Evolutionary conservation across 495 filamentous ascomycete genomes (phyloP).

Genomic region (Tuber brumale): DNA sequence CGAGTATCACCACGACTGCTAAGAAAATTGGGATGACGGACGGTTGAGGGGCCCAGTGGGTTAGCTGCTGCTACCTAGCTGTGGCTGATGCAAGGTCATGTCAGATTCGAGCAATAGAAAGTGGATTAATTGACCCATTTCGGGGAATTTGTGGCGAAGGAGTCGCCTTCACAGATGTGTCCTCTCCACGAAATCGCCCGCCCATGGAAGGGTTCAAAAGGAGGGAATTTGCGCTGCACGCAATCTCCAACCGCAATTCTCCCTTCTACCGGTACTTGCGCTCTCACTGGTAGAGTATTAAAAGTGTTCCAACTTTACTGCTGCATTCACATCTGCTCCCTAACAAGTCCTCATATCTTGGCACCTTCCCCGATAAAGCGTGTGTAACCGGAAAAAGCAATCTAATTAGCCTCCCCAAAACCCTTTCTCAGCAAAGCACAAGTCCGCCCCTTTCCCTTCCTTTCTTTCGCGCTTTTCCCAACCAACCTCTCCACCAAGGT

Average conservation of each 20-base stretch:
- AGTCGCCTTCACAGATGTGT: background rate
- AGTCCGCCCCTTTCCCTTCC: conserved; percentile 30
- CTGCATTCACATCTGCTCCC: background rate
- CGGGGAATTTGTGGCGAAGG: background rate
- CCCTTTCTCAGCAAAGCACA: conserved; percentile 8
- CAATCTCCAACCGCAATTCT: background rate
- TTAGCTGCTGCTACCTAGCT: background rate
- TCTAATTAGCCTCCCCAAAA: conserved; percentile 31
- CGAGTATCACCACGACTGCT: background rate
- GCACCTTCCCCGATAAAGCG: conserved; percentile 28
- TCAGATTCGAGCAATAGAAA: background rate
- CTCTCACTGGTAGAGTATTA: too few species aligned
- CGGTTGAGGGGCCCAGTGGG: background rate
- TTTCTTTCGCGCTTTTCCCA: conserved; percentile 31
- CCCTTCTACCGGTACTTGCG: background rate
- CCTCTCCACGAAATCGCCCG: background rate
- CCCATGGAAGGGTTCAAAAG: background rate
- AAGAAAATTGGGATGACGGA: background rate
- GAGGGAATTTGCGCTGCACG: background rate
- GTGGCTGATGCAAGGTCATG: background rate
- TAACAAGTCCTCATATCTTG: conserved; percentile 21
- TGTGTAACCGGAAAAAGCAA: conserved; percentile 34
- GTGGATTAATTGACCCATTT: background rate
- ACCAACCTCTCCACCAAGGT: conserved; percentile 34
- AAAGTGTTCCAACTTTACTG: background rate